Evolutionary conservation across 768 basidiomycete species (phyloP), one percentile per base, ranked within the genome.

Genomic region (Naganishia vaughanmartiniae): DNA sequence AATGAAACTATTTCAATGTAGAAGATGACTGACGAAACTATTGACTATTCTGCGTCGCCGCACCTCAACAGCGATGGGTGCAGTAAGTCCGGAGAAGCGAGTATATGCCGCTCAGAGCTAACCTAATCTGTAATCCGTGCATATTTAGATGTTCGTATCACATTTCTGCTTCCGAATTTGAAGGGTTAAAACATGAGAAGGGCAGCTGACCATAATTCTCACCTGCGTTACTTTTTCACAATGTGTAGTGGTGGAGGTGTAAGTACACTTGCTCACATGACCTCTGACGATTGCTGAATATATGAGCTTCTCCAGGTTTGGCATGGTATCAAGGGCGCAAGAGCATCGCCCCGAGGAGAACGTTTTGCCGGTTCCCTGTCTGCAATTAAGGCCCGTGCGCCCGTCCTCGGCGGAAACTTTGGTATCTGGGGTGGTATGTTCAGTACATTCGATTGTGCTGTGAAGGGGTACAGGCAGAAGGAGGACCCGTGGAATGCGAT

Each of bases 401-500:
- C 96, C 4, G 96, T 99, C 31, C 93, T 94, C 14, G 96, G 96
- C 60, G 96, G 95, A 33, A 95, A 97, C 83, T 96, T 95, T 80
- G 83, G 83, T 57, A 78, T 84, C 31, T 83, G 83, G 83, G 83
- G 95, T 80, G 96, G 95, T 74, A 90, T 99, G 88, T 99, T 99
- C 82, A 97, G 93, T 54, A 91, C 92, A 39, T 99, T 96, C 76
- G 96, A 98, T 82, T 99, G 96, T 81, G 93, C 93, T 0, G 90
- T 99, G 75, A 98, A 99, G 83, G 92, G 93, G 17, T 92, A 88
- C 84, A 86, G 93, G 80, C 93, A 96, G 84, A 96, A 97, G 81
- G 93, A 96, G 83, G 94, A 96, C 81, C 91, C 95, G 65, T 99
- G 93, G 93, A 99, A 99, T 79, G 93, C 93, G 51, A 98, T 99